Evolutionary conservation across 169 alveolate species (phyloP).

Genomic region (Babesia bovis): DNA sequence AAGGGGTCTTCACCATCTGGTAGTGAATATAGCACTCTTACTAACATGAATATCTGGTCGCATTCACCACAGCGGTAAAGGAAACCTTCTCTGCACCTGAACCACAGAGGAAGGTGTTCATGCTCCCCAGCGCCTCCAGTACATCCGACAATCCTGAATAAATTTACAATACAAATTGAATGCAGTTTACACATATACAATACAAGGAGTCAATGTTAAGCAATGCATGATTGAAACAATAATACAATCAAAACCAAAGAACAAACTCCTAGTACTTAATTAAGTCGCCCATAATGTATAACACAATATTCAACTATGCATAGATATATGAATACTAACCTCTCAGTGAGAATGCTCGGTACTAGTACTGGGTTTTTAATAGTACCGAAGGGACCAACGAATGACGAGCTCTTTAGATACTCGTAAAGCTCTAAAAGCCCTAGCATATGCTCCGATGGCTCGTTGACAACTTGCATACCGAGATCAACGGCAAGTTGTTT

Average conservation of each 20-base stretch:
- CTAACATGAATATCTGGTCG: conserved; percentile 90
- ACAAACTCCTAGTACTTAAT: too few relatives aligned
- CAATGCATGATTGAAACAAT: background rate
- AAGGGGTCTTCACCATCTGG: conserved; percentile 86
- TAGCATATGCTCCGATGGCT: conserved; percentile 82
- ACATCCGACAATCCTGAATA: conserved; percentile 80
- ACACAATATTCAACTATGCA: too few relatives aligned
- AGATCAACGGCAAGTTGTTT: conserved; percentile 86
- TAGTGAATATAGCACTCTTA: conserved; percentile 80
- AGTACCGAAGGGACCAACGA: conserved; percentile 89
- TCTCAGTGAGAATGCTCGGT: conserved; percentile 83
- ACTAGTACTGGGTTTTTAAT: conserved; percentile 85
- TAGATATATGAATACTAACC: conserved; percentile 45
- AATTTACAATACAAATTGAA: too few relatives aligned
- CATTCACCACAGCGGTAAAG: conserved; percentile 90
- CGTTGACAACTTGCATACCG: conserved; percentile 83
- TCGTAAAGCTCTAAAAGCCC: conserved; percentile 87
- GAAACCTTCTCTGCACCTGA: conserved; percentile 88
- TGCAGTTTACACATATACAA: too few relatives aligned
- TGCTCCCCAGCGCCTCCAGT: conserved; percentile 89
- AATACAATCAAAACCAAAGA: too few relatives aligned
- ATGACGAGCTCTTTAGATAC: conserved; percentile 84
- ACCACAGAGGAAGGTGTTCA: conserved; percentile 84
- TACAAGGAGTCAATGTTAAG: background rate
- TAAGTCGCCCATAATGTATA: too few relatives aligned